These are phyloP conservation scores for Seiridium cupressi DNA, from an alignment of 2,329 filamentous ascomycete species.

Conservation along the genomic window DNA sequence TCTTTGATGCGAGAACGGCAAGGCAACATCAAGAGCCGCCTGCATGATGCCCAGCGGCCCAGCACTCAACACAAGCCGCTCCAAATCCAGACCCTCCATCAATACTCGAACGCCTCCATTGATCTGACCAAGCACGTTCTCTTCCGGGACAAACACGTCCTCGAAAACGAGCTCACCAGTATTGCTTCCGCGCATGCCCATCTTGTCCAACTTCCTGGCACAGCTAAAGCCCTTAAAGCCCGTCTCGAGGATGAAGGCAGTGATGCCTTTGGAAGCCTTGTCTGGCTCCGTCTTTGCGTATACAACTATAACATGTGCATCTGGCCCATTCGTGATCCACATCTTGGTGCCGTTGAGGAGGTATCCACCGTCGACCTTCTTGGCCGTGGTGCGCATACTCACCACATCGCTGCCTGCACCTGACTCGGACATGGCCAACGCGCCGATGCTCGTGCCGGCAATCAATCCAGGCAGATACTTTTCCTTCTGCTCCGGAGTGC, in stretches of 20 bases:
- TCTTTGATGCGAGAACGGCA: constrained; percentile 86
- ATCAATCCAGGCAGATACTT: constrained; percentile 80
- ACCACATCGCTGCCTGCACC: constrained; percentile 92
- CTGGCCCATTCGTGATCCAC: constrained; percentile 99
- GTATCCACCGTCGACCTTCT: constrained; percentile 79
- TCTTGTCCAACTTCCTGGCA: constrained; percentile 90
- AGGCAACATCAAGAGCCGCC: constrained; percentile 74
- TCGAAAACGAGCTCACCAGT: constrained; percentile 94
- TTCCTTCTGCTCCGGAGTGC: constrained; percentile 72
- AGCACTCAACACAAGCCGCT: constrained; percentile 86
- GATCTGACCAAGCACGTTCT: constrained; percentile 76
- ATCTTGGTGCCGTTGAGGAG: constrained; percentile 89
- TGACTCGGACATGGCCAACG: constrained; percentile 92
- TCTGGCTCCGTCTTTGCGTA: constrained; percentile 91
- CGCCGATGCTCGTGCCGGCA: constrained; percentile 77
- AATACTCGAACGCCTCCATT: constrained; percentile 85
- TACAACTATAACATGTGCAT: constrained; percentile 91
- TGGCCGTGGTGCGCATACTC: constrained; percentile 86
- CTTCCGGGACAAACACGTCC: constrained; percentile 80
- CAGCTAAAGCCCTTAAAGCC: constrained; percentile 75
- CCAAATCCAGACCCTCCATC: constrained; percentile 95
- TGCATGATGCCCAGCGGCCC: constrained; percentile 95
- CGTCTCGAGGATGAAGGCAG: constrained; percentile 85
- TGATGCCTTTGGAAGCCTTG: constrained; percentile 84
- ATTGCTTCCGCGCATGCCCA: constrained; percentile 96